Evolutionary conservation across 495 filamentous ascomycete species (phyloP), one percentile per base, ranked within the genome.

Genomic region (Annulohypoxylon bovei): DNA sequence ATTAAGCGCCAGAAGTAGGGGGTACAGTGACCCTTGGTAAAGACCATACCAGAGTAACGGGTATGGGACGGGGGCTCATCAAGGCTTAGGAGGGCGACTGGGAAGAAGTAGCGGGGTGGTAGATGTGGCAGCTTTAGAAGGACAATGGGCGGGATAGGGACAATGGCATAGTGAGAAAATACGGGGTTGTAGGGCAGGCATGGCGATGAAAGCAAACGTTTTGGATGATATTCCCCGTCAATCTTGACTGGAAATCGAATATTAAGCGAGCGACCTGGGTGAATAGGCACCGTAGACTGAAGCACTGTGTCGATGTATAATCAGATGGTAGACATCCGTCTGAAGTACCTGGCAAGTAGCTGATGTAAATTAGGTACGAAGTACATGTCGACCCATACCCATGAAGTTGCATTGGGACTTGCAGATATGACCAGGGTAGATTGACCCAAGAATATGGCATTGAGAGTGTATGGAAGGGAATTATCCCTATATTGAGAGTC

Each of bases 121-220:
- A 66, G 62, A 66, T 71, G 68, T 71, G 68, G 68, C 62, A 66
- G 62, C 56, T 66, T 71, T 28, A 20, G 55, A 67, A 50, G 64
- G 53, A 59, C 44, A 59, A 52, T 55, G 32, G 9, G 42, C 42
- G 35, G 46, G 46, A 44, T 37, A 37, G 35, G 33, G 39, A 61
- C n/a, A 54, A 57, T 53, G 44, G 60, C 53, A 63, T 49, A 56
- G 59, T 18, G 49, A 65, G 54, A 42, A 61, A 67, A 68, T 68
- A 68, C 64, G 64, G 69, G 69, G 64, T 65, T 58, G 64, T 72
- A 72, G 60, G 64, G 69, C 65, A 68, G 70, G 70, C 60, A 60
- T 65, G 20, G 42, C 32, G 23, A 67, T n/a, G 33, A 68, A 47
- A 58, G 44, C 65, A 68, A 68, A 72, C 63, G 64, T 56, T 68